phyloP scores from a whole-genome alignment of 805 yeast species.

The Candida namnaoensis region DNA sequence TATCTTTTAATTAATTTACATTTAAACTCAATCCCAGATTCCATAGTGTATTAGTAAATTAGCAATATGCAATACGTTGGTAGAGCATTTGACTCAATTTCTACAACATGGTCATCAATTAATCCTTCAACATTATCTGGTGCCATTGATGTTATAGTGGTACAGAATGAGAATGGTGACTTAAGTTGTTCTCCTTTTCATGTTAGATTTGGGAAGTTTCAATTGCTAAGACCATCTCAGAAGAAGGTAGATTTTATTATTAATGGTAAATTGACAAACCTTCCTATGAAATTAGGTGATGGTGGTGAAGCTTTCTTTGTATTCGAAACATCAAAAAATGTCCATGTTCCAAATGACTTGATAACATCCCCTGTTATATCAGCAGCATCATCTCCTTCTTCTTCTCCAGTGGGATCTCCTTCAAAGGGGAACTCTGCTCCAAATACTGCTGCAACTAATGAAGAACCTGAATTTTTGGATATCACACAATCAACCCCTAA shows the following conservation, averaged over 20 bases:
- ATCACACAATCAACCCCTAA: conserved; percentile 21
- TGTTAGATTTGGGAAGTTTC: conserved; percentile 91
- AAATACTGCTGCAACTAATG: not conserved
- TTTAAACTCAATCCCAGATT: no score
- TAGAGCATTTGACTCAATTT: conserved; percentile 88
- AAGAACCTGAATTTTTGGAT: conserved; percentile 44
- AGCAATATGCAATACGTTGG: conserved; percentile 87
- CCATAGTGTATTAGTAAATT: no score
- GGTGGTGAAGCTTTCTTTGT: conserved; percentile 98
- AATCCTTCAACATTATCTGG: conserved; percentile 96
- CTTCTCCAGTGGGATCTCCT: conserved; percentile 17
- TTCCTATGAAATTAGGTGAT: conserved; percentile 95
- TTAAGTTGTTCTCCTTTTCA: conserved; percentile 93
- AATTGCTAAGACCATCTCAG: conserved; percentile 86
- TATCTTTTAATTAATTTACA: no score
- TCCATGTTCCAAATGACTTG: conserved; percentile 61
- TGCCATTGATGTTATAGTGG: conserved; percentile 93
- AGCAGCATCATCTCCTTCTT: conserved; percentile 13
- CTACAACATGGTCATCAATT: conserved; percentile 94
- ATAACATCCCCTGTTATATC: conserved; percentile 28
- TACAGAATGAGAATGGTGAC: conserved; percentile 76
- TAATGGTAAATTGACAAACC: conserved; percentile 69
- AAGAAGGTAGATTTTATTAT: conserved; percentile 87
- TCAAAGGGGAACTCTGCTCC: conserved; percentile 1
- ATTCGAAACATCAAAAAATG: conserved; percentile 65